Conservation (phyloP, 2,329 filamentous ascomycete genomes). For the Epichloe glyceriae region DNA sequence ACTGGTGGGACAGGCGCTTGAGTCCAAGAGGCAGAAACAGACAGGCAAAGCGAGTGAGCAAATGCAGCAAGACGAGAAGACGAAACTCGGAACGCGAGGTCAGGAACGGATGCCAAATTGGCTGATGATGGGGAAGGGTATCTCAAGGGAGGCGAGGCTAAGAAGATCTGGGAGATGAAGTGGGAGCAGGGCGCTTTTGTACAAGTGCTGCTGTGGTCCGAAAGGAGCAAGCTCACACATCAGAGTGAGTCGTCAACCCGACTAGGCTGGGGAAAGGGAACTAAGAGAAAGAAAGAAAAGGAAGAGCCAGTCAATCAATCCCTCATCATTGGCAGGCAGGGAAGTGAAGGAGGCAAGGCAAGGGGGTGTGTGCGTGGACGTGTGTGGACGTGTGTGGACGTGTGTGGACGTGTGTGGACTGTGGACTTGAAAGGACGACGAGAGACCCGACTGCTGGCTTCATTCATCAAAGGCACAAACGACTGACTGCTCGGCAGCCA, state of each 20-base stretch:
- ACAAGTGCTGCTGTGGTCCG: slow-evolving; percentile 2
- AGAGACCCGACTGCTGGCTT: background rate
- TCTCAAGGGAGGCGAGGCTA: slow-evolving; percentile 5
- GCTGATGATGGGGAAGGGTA: slow-evolving; percentile 5
- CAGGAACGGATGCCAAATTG: slow-evolving; percentile 2
- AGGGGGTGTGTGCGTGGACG: background rate
- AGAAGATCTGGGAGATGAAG: slow-evolving; percentile 2
- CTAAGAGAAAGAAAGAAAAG: background rate
- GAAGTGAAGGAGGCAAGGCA: background rate
- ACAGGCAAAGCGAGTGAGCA: background rate
- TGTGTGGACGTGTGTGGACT: no score
- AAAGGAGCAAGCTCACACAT: background rate
- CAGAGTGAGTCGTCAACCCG: slow-evolving; percentile 1
- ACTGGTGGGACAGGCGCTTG: background rate
- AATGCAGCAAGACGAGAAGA: background rate
- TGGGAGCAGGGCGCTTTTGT: slow-evolving; percentile 11
- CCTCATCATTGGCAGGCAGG: slow-evolving; percentile 1
- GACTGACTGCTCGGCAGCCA: background rate
- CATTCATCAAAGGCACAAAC: background rate
- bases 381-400: no score
- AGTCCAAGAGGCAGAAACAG: background rate
- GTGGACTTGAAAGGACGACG: background rate
- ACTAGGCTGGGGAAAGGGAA: background rate
- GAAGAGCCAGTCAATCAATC: slow-evolving; percentile 6
- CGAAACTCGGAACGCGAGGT: background rate